Evolutionary conservation across 306 rosid species (phyloP).

Genomic region (Prunus mongolica): DNA sequence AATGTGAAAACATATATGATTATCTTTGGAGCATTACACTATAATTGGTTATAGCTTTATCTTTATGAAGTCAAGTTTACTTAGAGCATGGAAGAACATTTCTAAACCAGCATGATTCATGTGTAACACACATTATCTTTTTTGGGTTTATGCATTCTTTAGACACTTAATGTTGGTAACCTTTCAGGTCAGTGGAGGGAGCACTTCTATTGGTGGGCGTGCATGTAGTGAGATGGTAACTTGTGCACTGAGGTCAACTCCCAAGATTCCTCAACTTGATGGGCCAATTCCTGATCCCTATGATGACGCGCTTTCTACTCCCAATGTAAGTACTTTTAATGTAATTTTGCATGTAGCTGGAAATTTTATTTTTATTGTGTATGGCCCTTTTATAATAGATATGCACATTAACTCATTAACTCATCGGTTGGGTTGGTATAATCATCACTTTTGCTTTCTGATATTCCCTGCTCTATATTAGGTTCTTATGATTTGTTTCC

Average conservation of each 20-base stretch:
- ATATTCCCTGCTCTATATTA: not conserved
- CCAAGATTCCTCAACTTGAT: slow-evolving; percentile 90
- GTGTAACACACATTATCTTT: not conserved
- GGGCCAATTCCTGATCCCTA: slow-evolving; percentile 88
- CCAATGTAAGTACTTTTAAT: slow-evolving; percentile 57
- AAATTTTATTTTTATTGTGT: not conserved
- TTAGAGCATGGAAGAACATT: not conserved
- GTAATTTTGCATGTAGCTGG: not conserved
- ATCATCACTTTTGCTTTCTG: not conserved
- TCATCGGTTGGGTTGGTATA: too few species aligned
- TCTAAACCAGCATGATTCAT: not conserved
- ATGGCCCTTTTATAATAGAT: not conserved
- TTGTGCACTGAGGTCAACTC: slow-evolving; percentile 34
- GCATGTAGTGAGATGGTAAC: slow-evolving; percentile 36
- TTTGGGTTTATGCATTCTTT: slow-evolving; percentile 10
- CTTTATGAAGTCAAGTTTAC: not conserved
- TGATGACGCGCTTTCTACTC: slow-evolving; percentile 90
- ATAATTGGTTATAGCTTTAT: not conserved
- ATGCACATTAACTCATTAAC: too few species aligned
- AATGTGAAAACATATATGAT: not conserved
- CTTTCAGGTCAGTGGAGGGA: slow-evolving; percentile 67
- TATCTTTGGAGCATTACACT: not conserved
- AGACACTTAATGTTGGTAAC: slow-evolving; percentile 21
- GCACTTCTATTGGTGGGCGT: slow-evolving; percentile 38
- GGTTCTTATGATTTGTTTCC: not conserved